These are phyloP conservation scores for Puccinia sorghi DNA, from an alignment of 1,284 basidiomycete genomes.

Conservation along the genomic window DNA sequence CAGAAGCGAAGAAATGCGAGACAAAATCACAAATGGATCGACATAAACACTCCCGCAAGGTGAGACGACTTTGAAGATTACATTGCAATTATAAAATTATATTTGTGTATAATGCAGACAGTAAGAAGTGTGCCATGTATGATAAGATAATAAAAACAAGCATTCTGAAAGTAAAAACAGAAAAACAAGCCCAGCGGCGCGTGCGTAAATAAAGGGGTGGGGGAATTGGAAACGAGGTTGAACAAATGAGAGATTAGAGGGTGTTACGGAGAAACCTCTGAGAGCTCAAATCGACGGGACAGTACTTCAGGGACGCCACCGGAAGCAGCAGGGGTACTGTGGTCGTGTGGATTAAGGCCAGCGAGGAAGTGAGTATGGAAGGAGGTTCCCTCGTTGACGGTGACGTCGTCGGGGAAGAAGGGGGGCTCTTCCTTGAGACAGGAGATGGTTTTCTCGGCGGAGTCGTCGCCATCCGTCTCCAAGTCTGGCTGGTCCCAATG, in stretches of 20 bases:
- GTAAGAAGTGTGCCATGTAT: constrained; percentile 1
- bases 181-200: neutral
- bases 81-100: neutral
- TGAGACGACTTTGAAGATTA: no score
- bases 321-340: constrained; percentile 36
- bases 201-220: neutral
- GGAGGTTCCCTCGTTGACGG: constrained; percentile 25
- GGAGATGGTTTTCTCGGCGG: constrained; percentile 29
- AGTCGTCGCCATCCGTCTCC: constrained; percentile 28
- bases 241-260: neutral
- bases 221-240: neutral
- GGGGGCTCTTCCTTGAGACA: constrained; percentile 39
- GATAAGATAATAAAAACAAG: constrained; percentile 14
- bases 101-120: neutral
- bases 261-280: constrained; percentile 3
- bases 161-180: constrained; percentile 4
- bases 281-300: neutral
- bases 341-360: constrained; percentile 14
- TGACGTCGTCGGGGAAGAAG: constrained; percentile 24
- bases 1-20: no score
- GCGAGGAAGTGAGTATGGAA: constrained; percentile 25
- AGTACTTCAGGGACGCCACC: neutral
- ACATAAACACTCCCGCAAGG: no score
- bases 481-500: constrained; percentile 26
- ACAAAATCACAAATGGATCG: no score